A percentile compares a stretch with the other conserved stretches of the same genome.
Evolutionary conservation across 2,329 filamentous ascomycete species (phyloP).

Genomic region (Penicillium psychrosexuale): DNA sequence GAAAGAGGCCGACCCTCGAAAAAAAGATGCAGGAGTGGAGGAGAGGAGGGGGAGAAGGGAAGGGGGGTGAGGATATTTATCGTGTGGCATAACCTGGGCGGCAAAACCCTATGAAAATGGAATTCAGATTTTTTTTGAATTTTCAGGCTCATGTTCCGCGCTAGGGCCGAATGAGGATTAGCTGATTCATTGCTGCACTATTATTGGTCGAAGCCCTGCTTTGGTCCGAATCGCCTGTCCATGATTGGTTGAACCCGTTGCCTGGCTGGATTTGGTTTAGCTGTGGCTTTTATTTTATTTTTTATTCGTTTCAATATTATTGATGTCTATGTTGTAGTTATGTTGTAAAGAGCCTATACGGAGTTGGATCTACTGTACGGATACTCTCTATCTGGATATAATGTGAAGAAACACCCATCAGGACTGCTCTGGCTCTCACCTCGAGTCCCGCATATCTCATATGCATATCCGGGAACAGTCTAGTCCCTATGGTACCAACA

Average conservation of each 20-base stretch:
- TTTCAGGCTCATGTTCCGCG: constrained; percentile 24
- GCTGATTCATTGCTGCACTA: neutral
- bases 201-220: constrained; percentile 9
- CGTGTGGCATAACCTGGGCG: constrained; percentile 34
- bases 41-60: constrained; percentile 25
- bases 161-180: constrained; percentile 21
- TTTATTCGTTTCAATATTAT: neutral
- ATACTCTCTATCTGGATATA: too few species aligned
- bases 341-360: too few species aligned
- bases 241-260: constrained; percentile 10
- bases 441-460: neutral
- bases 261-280: neutral
- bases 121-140: constrained; percentile 19
- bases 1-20: constrained; percentile 37
- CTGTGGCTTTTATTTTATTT: neutral
- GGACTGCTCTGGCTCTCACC: neutral
- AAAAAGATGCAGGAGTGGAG: constrained; percentile 24
- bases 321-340: too few species aligned
- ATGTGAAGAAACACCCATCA: neutral
- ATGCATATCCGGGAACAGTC: neutral
- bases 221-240: constrained; percentile 4
- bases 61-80: constrained; percentile 39
- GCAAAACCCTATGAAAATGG: constrained; percentile 25
- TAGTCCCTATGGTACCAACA: neutral
- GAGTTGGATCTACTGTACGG: too few species aligned